Base-by-base conservation (phyloP, 1,139 yeast species). In the Barnettozyma hawaiiensis region DNA sequence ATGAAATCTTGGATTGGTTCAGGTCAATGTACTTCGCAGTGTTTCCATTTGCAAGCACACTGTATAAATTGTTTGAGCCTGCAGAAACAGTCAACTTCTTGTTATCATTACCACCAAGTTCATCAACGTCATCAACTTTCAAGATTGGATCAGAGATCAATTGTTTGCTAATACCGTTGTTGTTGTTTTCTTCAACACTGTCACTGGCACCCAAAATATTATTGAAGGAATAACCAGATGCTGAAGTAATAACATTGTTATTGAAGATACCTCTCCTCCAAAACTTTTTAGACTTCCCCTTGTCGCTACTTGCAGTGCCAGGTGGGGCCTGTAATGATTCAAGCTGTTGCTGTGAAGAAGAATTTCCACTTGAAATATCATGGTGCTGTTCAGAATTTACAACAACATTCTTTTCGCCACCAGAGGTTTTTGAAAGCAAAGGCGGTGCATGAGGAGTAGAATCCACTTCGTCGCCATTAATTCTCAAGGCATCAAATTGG, bases 191-290 rank as follows among this genome's bases (percentile, higher is more conserved):
- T 34, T 22, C 32, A 18, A 31, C 41, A 23, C 34, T 42, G 12
- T 33, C 51, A 66, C 71, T 48, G 3, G 32, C 16, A 31, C 32
- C 47, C 32, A 53, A 26, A 4, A 76, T 7, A 20, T 45, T 41
- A 39, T 43, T 47, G n/a, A 55, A 35, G 2, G 58, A 49, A 34
- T 52, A 49, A 3, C 47, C 42, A 9, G 58, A 54, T 23, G 50
- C 54, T 1, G 57, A 52, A 15, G 38, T 38, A 3, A 51, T 24
- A n/a, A 52, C 35, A 7, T 43, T 41, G 22, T 37, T 39, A 20
- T 49, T 49, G 32, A 46, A 45, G 10, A 46, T 46, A 3, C 50
- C 75, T 49, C 77, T 62, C 57, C 77, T 67, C 82, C 82, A 76
- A 56, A 76, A 76, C 37, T 61, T 51, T 3, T 67, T 73, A 48